Percentiles rank a stretch among this genome's conserved stretches.
Conservation (phyloP, 2,329 filamentous ascomycete genomes). For the Hymenoscyphus occultus region DNA sequence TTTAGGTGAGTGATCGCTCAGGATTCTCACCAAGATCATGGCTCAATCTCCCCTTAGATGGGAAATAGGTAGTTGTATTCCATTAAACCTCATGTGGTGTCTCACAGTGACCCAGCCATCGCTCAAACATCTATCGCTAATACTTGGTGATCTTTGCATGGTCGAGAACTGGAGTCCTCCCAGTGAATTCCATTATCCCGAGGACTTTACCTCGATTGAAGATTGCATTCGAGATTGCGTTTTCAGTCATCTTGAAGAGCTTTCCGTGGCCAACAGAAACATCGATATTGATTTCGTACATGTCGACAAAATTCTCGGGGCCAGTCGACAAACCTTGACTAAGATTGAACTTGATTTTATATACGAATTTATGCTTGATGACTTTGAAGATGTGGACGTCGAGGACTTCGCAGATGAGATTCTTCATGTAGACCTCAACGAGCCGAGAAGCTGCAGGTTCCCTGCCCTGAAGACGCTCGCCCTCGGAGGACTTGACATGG, state of each 20-base stretch:
- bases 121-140: background rate
- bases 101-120: background rate
- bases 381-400: background rate
- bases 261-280: background rate
- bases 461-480: background rate
- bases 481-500: background rate
- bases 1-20: background rate
- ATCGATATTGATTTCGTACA: background rate
- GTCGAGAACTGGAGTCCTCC: background rate
- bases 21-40: background rate
- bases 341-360: background rate
- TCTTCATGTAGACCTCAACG: background rate
- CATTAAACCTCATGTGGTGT: background rate
- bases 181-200: background rate
- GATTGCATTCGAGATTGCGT: background rate
- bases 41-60: background rate
- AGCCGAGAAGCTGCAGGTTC: background rate
- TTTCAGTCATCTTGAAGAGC: background rate
- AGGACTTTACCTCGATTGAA: background rate
- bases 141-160: background rate
- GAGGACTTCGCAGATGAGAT: background rate
- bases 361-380: background rate
- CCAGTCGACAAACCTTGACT: background rate
- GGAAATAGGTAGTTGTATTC: background rate
- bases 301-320: background rate